Percentiles rank a stretch among this genome's conserved stretches.
Evolutionary conservation across 2,329 filamentous ascomycete species (phyloP).

Genomic region (Ascochyta koolunga): DNA sequence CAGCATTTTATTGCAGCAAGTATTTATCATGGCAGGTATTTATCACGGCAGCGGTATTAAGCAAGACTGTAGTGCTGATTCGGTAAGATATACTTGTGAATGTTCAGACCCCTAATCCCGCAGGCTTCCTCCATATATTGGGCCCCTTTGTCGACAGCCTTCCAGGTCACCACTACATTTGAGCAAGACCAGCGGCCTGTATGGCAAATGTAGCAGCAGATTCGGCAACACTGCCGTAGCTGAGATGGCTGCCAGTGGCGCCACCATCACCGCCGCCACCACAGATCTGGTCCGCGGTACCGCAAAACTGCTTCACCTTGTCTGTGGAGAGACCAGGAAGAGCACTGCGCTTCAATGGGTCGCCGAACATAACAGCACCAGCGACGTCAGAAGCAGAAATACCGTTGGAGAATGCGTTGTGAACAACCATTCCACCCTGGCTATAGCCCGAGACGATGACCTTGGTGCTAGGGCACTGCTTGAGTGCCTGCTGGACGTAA

Average conservation of each 20-base stretch:
- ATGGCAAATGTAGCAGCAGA: conserved; percentile 37
- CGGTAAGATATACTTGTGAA: conserved; percentile 14
- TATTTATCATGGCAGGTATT: no score
- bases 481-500: conserved; percentile 30
- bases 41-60: no score
- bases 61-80: conserved; percentile 4
- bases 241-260: conserved; percentile 36
- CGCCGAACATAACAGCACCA: conserved; percentile 38
- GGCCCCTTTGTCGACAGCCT: background rate
- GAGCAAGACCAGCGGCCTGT: conserved; percentile 30
- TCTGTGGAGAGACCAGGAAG: conserved; percentile 25
- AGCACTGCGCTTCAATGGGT: conserved; percentile 37
- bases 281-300: conserved; percentile 32
- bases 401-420: conserved; percentile 37
- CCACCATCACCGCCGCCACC: conserved; percentile 32
- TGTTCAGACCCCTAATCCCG: background rate
- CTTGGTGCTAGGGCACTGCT: conserved; percentile 41
- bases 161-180: background rate
- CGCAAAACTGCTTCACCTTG: conserved; percentile 40
- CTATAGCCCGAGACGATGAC: conserved; percentile 42
- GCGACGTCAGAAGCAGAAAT: conserved; percentile 30
- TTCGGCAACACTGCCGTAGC: conserved; percentile 37
- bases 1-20: no score
- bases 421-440: conserved; percentile 44
- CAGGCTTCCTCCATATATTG: background rate